phyloP scores from a whole-genome alignment of 768 basidiomycete genomes.

The Boletus speciosus region DNA sequence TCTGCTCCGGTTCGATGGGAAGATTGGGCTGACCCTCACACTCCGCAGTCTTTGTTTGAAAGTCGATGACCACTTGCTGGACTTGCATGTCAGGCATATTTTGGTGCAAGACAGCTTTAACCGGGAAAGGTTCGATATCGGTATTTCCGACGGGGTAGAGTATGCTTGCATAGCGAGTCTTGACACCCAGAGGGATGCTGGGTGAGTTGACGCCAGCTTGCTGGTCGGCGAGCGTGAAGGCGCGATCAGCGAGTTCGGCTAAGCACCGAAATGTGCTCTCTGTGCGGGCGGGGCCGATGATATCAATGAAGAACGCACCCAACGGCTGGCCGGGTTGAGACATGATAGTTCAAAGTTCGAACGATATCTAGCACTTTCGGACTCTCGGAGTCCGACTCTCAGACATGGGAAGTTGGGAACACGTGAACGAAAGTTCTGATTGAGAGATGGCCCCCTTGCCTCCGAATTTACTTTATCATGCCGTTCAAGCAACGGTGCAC shows the following conservation, averaged over 20 bases:
- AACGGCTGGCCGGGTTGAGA: conserved; percentile 9
- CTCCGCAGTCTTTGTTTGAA: conserved; percentile 11
- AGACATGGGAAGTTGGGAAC: not conserved
- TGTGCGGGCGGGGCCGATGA: not conserved
- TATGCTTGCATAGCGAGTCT: conserved; percentile 15
- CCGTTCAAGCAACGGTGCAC: too few species aligned
- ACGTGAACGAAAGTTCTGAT: not conserved
- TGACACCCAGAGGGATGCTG: not conserved
- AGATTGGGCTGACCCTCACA: conserved; percentile 15
- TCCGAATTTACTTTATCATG: too few species aligned
- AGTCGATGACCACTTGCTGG: conserved; percentile 17
- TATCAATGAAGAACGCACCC: conserved; percentile 15
- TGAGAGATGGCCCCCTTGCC: too few species aligned
- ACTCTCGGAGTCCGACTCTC: too few species aligned
- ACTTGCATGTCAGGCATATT: conserved; percentile 2
- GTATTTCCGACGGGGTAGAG: conserved; percentile 7
- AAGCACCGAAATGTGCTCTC: conserved; percentile 9
- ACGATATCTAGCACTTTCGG: too few species aligned
- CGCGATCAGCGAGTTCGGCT: conserved; percentile 19
- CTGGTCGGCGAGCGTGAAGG: conserved; percentile 13
- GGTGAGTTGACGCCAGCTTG: not conserved
- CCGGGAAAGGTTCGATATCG: conserved; percentile 5
- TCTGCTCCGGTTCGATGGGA: conserved; percentile 15
- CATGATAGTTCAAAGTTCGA: not conserved
- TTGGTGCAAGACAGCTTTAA: conserved; percentile 16